A percentile compares a stretch with the other conserved stretches of the same genome.
Conservation (phyloP, 768 basidiomycete genomes). For the Mycena capillaripes region DNA sequence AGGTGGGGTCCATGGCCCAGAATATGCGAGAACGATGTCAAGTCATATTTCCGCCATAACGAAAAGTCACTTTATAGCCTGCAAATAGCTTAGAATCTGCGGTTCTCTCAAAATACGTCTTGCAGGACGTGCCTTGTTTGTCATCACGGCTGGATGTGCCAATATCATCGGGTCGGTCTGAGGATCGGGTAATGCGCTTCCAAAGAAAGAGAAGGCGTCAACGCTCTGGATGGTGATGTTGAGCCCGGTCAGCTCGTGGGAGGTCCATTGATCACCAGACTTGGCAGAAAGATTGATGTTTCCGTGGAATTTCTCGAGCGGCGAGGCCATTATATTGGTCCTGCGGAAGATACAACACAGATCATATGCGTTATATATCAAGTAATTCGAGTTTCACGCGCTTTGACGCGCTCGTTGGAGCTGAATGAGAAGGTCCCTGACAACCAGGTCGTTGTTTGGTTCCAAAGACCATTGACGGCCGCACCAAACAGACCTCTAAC, state of each 20-base stretch:
- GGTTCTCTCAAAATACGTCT: constrained; percentile 1
- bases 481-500: too few relatives aligned
- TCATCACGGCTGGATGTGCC: constrained; percentile 6
- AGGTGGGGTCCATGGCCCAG: too few relatives aligned
- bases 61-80: too few relatives aligned
- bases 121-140: neutral
- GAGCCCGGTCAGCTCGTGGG: constrained; percentile 41
- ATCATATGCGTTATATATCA: too few relatives aligned
- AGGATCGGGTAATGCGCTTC: neutral
- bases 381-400: neutral
- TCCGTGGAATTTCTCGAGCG: too few relatives aligned
- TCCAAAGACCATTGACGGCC: too few relatives aligned
- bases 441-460: too few relatives aligned
- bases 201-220: constrained; percentile 15
- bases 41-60: too few relatives aligned
- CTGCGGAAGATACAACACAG: too few relatives aligned
- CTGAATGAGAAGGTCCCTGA: neutral
- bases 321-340: too few relatives aligned
- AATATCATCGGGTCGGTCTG: neutral
- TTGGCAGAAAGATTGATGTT: constrained; percentile 41
- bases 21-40: too few relatives aligned
- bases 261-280: constrained; percentile 45
- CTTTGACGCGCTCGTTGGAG: neutral
- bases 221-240: constrained; percentile 35
- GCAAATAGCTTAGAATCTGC: too few relatives aligned